Percentiles rank a stretch among this genome's conserved stretches.
Evolutionary conservation across 257 asterid species (phyloP).

Genomic region (Plectranthus barbatus): DNA sequence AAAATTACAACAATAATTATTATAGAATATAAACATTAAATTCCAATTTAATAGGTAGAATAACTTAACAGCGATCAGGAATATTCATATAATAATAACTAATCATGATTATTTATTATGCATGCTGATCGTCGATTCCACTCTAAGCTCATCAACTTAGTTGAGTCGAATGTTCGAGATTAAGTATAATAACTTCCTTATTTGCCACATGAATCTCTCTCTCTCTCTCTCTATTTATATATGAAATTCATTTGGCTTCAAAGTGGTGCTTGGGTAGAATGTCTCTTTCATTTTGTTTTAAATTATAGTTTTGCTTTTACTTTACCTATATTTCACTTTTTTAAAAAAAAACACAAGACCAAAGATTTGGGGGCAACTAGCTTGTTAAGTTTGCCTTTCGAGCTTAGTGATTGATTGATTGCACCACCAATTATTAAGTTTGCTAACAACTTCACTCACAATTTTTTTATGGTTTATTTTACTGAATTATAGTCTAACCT

Average conservation of each 20-base stretch:
- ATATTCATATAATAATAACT: neutral
- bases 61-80: neutral
- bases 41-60: neutral
- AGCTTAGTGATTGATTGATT: neutral
- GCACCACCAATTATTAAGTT: neutral
- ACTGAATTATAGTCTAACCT: no score
- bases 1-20: no score
- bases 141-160: neutral
- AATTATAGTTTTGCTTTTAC: neutral
- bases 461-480: no score
- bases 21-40: neutral
- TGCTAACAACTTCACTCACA: neutral
- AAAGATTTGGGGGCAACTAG: neutral
- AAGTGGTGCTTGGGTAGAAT: neutral
- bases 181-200: no score
- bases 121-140: neutral
- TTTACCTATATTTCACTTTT: neutral
- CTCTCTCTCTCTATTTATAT: no score
- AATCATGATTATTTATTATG: neutral
- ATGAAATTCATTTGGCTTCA: neutral
- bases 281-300: neutral
- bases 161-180: neutral
- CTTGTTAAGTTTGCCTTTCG: constrained; percentile 18
- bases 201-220: no score
- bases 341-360: neutral